These are phyloP conservation scores for Davidsoniella neocaledoniae DNA, from an alignment of 2,329 filamentous ascomycete genomes.

Conservation along the genomic window DNA sequence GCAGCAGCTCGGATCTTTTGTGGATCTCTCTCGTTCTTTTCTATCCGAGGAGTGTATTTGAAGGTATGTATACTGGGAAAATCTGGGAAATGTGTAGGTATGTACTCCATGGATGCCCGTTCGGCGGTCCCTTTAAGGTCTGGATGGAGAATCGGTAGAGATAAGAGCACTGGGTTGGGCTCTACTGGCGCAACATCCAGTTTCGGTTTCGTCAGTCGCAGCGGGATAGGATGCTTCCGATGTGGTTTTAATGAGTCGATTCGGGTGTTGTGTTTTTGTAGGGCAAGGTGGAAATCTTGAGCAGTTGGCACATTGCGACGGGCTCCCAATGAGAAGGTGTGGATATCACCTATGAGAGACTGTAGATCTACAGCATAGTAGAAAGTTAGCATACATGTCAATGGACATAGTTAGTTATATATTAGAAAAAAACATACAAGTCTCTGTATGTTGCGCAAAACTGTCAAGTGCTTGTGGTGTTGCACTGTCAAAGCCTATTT, in stretches of 20 bases:
- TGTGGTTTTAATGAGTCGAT: constrained; percentile 37
- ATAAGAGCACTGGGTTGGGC: constrained; percentile 20
- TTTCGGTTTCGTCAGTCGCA: constrained; percentile 21
- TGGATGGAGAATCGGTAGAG: constrained; percentile 30
- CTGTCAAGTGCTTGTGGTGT: constrained; percentile 40
- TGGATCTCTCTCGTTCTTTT: constrained; percentile 27
- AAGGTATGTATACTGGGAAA: constrained; percentile 51
- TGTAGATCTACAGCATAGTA: constrained; percentile 26
- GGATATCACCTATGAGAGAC: constrained; percentile 31
- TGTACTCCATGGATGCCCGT: constrained; percentile 37
- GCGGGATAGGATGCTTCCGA: constrained; percentile 33
- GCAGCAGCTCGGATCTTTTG: constrained; percentile 44
- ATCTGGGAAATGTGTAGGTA: constrained; percentile 40
- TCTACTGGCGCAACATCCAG: constrained; percentile 15
- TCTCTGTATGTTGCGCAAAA: constrained; percentile 37
- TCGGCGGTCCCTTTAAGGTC: constrained; percentile 43
- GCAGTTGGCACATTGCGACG: constrained; percentile 38
- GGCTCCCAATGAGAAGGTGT: constrained; percentile 28
- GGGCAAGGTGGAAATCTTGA: constrained; percentile 37
- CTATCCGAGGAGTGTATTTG: constrained; percentile 36
- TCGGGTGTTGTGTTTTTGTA: constrained; percentile 35
- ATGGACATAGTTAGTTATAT: not conserved
- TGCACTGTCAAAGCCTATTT: constrained; percentile 41
- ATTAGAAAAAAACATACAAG: constrained; percentile 28
- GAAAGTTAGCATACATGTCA: constrained; percentile 15